Percentiles rank a stretch among this genome's conserved stretches.
phyloP scores from a whole-genome alignment of 495 filamentous ascomycete species.

The Xylaria flabelliformis region DNA sequence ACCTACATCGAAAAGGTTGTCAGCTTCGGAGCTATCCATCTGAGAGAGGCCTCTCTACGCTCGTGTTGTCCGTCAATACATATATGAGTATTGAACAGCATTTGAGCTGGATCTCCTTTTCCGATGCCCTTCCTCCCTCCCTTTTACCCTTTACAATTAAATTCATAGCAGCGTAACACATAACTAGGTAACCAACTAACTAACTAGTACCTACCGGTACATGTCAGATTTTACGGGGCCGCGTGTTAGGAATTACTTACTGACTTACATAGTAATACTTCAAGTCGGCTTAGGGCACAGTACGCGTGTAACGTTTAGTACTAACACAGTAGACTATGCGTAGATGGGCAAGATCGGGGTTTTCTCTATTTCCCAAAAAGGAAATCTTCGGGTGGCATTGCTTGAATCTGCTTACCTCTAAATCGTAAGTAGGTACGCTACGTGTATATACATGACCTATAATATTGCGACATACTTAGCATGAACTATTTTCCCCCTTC shows the following conservation, averaged over 20 bases:
- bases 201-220: background rate
- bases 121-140: conserved; percentile 9
- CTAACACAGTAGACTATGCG: background rate
- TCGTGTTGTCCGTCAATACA: background rate
- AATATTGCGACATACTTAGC: background rate
- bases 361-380: conserved; percentile 5
- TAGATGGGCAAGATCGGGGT: conserved; percentile 15
- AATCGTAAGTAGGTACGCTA: background rate
- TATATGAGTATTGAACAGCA: background rate
- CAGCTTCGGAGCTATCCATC: conserved; percentile 10
- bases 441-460: background rate
- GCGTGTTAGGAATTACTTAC: background rate
- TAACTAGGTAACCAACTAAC: background rate
- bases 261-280: background rate
- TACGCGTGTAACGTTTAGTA: background rate
- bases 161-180: background rate
- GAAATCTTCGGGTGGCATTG: conserved; percentile 1
- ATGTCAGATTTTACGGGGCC: conserved; percentile 15
- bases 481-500: background rate
- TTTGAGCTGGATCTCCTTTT: background rate
- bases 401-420: conserved; percentile 13
- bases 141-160: no score
- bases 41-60: conserved; percentile 2
- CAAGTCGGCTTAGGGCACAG: background rate
- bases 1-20: background rate